Percentiles rank a stretch among this genome's conserved stretches.
These are phyloP conservation scores for Exophiala phaeomuriformis DNA, from an alignment of 2,329 filamentous ascomycete species.

Conservation along the genomic window DNA sequence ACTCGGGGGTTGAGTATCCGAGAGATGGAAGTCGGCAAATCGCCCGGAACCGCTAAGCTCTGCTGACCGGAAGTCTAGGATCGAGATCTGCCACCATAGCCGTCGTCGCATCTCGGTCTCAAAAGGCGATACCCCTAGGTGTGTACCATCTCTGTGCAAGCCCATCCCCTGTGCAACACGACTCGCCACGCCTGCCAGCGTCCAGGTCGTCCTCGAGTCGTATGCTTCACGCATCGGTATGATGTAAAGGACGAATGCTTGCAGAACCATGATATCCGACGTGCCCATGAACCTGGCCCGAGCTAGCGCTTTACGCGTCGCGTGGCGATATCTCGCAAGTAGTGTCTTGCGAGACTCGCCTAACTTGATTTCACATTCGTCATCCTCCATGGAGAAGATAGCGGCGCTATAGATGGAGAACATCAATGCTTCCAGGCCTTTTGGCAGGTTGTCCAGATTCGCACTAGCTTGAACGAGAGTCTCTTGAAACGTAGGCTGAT, in stretches of 20 bases:
- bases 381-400: slow-evolving; percentile 41
- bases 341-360: slow-evolving; percentile 46
- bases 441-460: slow-evolving; percentile 32
- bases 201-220: slow-evolving; percentile 41
- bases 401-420: slow-evolving; percentile 56
- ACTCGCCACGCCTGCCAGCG: slow-evolving; percentile 37
- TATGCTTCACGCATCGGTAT: slow-evolving; percentile 44
- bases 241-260: slow-evolving; percentile 56
- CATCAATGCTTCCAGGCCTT: slow-evolving; percentile 46
- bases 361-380: slow-evolving; percentile 43
- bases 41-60: slow-evolving; percentile 30
- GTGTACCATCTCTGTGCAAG: slow-evolving; percentile 39
- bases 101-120: slow-evolving; percentile 37
- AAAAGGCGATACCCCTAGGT: slow-evolving; percentile 47
- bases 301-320: slow-evolving; percentile 55
- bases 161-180: slow-evolving; percentile 36
- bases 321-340: slow-evolving; percentile 53
- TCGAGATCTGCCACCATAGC: slow-evolving; percentile 35
- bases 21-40: slow-evolving; percentile 18
- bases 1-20: slow-evolving; percentile 42
- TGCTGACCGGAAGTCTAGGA: slow-evolving; percentile 41
- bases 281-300: slow-evolving; percentile 56
- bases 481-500: slow-evolving; percentile 62
- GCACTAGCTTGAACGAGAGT: slow-evolving; percentile 55
- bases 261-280: slow-evolving; percentile 54